Percentiles rank a stretch among this genome's conserved stretches.
Conservation (phyloP, 352 stramenopile species). For the Pilasporangium apinafurcum region DNA sequence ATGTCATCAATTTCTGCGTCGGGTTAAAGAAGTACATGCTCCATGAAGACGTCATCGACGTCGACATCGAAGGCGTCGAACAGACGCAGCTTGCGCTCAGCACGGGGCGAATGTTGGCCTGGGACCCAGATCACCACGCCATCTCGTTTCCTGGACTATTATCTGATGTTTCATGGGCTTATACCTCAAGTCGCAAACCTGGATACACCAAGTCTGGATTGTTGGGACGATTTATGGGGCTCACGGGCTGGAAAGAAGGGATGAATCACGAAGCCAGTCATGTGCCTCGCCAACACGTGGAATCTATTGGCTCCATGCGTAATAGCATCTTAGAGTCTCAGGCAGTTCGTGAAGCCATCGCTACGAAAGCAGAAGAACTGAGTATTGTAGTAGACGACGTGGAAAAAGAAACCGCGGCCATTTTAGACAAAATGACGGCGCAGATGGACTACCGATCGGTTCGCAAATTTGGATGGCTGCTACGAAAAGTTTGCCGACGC, state of each 20-base stretch:
- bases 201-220: conserved; percentile 83
- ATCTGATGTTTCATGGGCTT: conserved; percentile 85
- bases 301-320: conserved; percentile 51
- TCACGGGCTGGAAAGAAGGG: conserved; percentile 83
- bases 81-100: conserved; percentile 79
- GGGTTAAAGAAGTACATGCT: conserved; percentile 81
- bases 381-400: conserved; percentile 36
- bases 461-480: conserved; percentile 68
- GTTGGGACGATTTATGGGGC: conserved; percentile 76
- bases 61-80: conserved; percentile 70
- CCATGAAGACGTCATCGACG: conserved; percentile 76
- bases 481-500: conserved; percentile 75
- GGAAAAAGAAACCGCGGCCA: conserved; percentile 44
- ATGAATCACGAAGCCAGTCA: conserved; percentile 84
- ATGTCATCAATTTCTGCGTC: conserved; percentile 82
- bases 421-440: conserved; percentile 72
- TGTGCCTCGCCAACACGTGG: conserved; percentile 62
- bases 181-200: conserved; percentile 83
- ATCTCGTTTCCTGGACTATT: conserved; percentile 84
- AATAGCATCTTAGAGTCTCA: conserved; percentile 68
- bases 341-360: conserved; percentile 50
- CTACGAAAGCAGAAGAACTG: conserved; percentile 17
- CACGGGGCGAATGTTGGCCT: conserved; percentile 76
- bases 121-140: conserved; percentile 84
- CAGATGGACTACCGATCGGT: conserved; percentile 73